A percentile compares a stretch with the other conserved stretches of the same genome.
phyloP scores from a whole-genome alignment of 140 eudicot genomes.

The Ambrosia hybrid region DNA sequence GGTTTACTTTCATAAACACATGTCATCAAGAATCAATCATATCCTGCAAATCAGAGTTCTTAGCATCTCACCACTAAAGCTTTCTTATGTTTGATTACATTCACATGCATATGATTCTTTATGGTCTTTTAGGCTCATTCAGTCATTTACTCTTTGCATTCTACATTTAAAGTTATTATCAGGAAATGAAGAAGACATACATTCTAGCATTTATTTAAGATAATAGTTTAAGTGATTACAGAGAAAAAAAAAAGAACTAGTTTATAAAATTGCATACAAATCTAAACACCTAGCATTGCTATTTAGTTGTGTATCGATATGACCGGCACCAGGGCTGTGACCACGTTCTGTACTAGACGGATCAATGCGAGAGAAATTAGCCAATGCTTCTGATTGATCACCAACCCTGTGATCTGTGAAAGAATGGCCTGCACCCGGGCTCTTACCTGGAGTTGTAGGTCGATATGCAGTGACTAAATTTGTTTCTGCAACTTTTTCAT shows the following conservation, averaged over 20 bases:
- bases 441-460: conserved; percentile 65
- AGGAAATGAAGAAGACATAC: not conserved
- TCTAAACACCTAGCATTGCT: conserved; percentile 37
- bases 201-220: not conserved
- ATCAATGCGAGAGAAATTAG: conserved; percentile 19
- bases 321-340: conserved; percentile 67
- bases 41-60: too few species aligned
- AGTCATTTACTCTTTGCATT: not conserved
- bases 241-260: conserved; percentile 7
- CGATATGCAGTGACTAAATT: conserved; percentile 31
- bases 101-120: too few species aligned
- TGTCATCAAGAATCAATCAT: too few species aligned
- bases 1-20: too few species aligned
- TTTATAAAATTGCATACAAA: conserved; percentile 25
- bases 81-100: too few species aligned
- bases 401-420: conserved; percentile 23
- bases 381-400: conserved; percentile 24
- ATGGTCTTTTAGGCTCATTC: too few species aligned
- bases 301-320: conserved; percentile 36
- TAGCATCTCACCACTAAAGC: too few species aligned
- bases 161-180: not conserved
- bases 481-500: conserved; percentile 3
- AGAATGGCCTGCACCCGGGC: conserved; percentile 72
- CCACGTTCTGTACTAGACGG: conserved; percentile 36
- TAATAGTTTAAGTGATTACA: not conserved